Evolutionary conservation across 805 yeast genomes (phyloP), one percentile per base, ranked within the genome.

Genomic region (Zygoascus flipseniorum): DNA sequence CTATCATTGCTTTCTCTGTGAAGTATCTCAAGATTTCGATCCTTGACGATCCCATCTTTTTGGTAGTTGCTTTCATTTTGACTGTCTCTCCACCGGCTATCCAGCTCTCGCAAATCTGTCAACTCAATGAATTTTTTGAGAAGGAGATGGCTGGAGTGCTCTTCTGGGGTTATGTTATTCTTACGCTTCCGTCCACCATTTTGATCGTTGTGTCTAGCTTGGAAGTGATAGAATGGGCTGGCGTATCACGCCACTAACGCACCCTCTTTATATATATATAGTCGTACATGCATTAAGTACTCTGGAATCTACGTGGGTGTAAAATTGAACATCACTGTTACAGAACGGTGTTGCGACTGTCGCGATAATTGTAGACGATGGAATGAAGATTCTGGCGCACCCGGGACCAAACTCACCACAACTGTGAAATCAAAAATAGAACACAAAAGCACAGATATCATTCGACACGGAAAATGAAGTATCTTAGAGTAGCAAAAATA

Each of bases 71-170:
- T 11, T 81, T 82, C 59, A 69, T 81, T 18, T 72, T 81, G 47
- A 80, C 85, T 1, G 74, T 79, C 1, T 76, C 83, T 1, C 86
- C 86, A 2, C 86, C 86, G 0, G 86, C 86, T 8, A 81, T 81
- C 58, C 86, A 82, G 67, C 72, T 81, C 45, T 76, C 83, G 16
- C 86, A 81, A 63, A 82, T 81, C 54, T 80, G 83, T 54, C 85
- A 80, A 61, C 65, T 81, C 52, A 82, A 82, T 64, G 75, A 74
- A 48, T 74, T 82, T 28, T 81, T 77, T 64, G 85, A 82, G 60
- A 71, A 73, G 55, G 86, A 81, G 61, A 82, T 82, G 85, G 75
- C 83, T 1, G 79, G 82, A 2, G 83, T 81, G 9, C 68, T 81
- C 56, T 81, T 82, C 60, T 82, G 86, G 86, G 85, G 85, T 8